Evolutionary conservation across 1,139 yeast species (phyloP), one percentile per base, ranked within the genome.

Genomic region (Casaregolazyma suthepensis): DNA sequence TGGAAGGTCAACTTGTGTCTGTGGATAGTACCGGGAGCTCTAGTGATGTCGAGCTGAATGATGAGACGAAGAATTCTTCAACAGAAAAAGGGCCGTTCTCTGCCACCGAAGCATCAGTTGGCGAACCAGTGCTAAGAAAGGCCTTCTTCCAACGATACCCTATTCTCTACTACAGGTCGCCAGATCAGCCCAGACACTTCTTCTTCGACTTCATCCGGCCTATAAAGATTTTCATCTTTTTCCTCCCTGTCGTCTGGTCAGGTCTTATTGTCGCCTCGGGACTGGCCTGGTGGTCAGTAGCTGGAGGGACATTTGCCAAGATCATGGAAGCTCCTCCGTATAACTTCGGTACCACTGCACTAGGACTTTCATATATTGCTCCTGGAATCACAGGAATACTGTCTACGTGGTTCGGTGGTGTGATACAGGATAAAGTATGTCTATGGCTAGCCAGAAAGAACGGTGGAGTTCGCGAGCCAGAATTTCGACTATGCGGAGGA

Each of bases 321-420:
- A 78, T 61, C 77, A 75, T 46, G 74, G 81, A n/a, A 68, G 56
- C 72, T 65, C 56, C 59, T 54, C 90, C 90, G 2, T 87, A 84
- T 78, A 79, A 77, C 68, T 83, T 84, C 65, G 73, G 82, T 17
- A 76, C 82, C 55, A 79, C 81, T 18, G 88, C 85, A 18, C 89
- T 86, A 17, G 91, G 90, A 1, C 67, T 86, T 50, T 82, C 85
- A 86, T 85, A 87, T 66, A 78, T 87, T 37, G 89, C 94, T 5
- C 83, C 89, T 52, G 71, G 84, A 52, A 78, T 85, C 49, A 49
- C 56, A 1, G 51, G 56, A 12, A 26, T 42, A 19, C 29, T 57
- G 15, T 91, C 91, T 2, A 83, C 90, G 71, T 64, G 81, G 45
- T 78, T 82, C 65, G 87, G 90, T 1, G 93, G 94, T 54, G 58